phyloP scores from a whole-genome alignment of 495 filamentous ascomycete species.

The Xylaria palmicola region DNA sequence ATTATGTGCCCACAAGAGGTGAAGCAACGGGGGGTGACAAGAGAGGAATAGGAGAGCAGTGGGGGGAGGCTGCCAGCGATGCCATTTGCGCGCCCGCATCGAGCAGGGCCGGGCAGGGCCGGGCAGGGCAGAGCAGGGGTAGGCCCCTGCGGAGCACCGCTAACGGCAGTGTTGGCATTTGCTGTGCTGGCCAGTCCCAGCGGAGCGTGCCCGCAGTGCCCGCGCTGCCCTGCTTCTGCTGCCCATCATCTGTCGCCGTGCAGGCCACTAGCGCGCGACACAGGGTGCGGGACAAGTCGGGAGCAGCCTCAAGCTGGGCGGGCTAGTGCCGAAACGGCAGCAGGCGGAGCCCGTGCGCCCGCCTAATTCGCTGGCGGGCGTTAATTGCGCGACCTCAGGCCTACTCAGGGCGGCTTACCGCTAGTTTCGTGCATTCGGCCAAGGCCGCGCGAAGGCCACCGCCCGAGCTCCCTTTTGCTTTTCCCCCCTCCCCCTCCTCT shows the following conservation, averaged over 20 bases:
- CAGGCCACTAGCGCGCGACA: not conserved
- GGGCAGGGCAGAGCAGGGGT: not conserved
- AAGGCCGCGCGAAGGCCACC: too few relatives aligned
- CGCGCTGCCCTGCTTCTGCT: not conserved
- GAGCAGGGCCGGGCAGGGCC: not conserved
- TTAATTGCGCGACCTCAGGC: not conserved
- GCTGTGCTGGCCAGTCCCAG: conserved; percentile 15
- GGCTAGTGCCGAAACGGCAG: conserved; percentile 9
- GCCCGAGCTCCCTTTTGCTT: not conserved
- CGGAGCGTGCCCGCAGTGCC: not conserved
- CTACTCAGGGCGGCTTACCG: not conserved
- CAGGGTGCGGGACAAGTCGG: not conserved
- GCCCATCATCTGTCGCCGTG: not conserved
- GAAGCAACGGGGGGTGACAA: too few relatives aligned
- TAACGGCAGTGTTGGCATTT: conserved; percentile 10
- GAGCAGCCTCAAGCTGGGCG: not conserved
- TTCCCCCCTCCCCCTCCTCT: not conserved
- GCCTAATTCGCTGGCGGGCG: conserved; percentile 9
- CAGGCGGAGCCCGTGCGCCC: not conserved
- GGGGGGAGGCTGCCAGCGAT: conserved; percentile 12
- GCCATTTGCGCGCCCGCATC: conserved; percentile 13
- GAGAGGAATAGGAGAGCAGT: not conserved
- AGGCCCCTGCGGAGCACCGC: not conserved
- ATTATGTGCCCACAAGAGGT: conserved; percentile 33
- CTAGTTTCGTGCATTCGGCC: too few relatives aligned